phyloP scores from a whole-genome alignment of 2,329 filamentous ascomycete genomes.

The Paraphoma chrysanthemicola region DNA sequence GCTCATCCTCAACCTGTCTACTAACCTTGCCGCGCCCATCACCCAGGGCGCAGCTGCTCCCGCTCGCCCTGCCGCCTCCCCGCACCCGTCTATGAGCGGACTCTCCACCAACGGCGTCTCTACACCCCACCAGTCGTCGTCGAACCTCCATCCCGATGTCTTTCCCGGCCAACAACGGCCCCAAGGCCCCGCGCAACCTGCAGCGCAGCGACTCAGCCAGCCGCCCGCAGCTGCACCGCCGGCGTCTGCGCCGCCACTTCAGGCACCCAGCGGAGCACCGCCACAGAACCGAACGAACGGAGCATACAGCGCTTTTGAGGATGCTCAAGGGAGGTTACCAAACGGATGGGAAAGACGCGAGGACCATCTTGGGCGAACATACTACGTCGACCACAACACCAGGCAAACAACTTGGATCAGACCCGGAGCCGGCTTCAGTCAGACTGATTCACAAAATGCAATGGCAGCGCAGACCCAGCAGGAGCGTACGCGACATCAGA shows the following conservation, averaged over 20 bases:
- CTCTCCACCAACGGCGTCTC: slow-evolving; percentile 40
- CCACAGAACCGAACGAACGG: slow-evolving; percentile 46
- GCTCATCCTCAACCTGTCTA: slow-evolving; percentile 94
- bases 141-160: slow-evolving; percentile 45
- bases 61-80: slow-evolving; percentile 49
- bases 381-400: slow-evolving; percentile 98
- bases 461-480: slow-evolving; percentile 91
- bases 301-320: slow-evolving; percentile 88
- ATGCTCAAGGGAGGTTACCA: slow-evolving; percentile 90
- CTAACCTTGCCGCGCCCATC: slow-evolving; percentile 78
- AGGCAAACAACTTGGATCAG: slow-evolving; percentile 96
- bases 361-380: slow-evolving; percentile 92
- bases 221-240: slow-evolving; percentile 37
- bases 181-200: slow-evolving; percentile 27
- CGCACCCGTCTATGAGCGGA: slow-evolving; percentile 49
- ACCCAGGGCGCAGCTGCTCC: slow-evolving; percentile 56
- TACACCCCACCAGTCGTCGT: slow-evolving; percentile 49
- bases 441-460: slow-evolving; percentile 76
- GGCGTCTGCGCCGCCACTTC: slow-evolving; percentile 54
- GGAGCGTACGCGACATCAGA: slow-evolving; percentile 92
- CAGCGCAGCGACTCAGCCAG: slow-evolving; percentile 37
- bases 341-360: slow-evolving; percentile 95
- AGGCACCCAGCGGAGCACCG: slow-evolving; percentile 45
- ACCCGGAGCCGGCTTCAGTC: slow-evolving; percentile 79
- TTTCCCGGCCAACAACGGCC: slow-evolving; percentile 45